Evolutionary conservation across 2,329 filamentous ascomycete genomes (phyloP), one percentile per base, ranked within the genome.

Genomic region (Penicillium sp.): DNA sequence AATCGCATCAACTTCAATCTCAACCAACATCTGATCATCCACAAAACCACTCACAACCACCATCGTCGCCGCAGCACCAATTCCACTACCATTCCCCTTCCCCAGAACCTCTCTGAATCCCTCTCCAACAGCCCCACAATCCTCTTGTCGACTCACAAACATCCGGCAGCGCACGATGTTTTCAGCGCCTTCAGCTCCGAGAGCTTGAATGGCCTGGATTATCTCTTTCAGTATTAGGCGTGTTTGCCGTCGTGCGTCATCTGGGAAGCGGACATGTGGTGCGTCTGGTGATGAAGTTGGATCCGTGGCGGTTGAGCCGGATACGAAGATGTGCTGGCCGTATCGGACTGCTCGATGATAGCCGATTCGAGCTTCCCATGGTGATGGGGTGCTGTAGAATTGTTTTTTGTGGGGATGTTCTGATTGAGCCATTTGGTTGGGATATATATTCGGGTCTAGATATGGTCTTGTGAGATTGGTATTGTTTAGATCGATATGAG

Each of bases 1-100:
- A 12, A 35, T 29, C n/a, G 33, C 33, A 35, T 35, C 33, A 6
- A 35, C 33, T 23, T 28, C 29, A 29, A 35, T 35, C 13, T 35
- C 33, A 2, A 35, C 33, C 12, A 35, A 15, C 33, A 35, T 35
- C 11, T 35, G 23, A 6, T 22, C 23, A 14, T 35, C 33, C 2
- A 23, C 10, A 17, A 35, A 35, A 12, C 20, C 29, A 7, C 23
- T 28, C 15, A 35, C 33, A 9, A 35, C 33, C 18, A 35, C 23
- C 23, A 35, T 8, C 17, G 29, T 35, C 3, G 33, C 33, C 17
- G 33, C 29, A 3, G 23, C 6, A 10, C 33, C 33, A 18, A 35
- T 29, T 18, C 29, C 25, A 6, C 33, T 23, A 6, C 33, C 33
- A 18, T 18, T 4, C 13, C 17, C 4, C 9, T 23, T 12, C 8